Evolutionary conservation across 2,329 filamentous ascomycete species (phyloP), one percentile per base, ranked within the genome.

Genomic region (Pseudogymnoascus pannorum): DNA sequence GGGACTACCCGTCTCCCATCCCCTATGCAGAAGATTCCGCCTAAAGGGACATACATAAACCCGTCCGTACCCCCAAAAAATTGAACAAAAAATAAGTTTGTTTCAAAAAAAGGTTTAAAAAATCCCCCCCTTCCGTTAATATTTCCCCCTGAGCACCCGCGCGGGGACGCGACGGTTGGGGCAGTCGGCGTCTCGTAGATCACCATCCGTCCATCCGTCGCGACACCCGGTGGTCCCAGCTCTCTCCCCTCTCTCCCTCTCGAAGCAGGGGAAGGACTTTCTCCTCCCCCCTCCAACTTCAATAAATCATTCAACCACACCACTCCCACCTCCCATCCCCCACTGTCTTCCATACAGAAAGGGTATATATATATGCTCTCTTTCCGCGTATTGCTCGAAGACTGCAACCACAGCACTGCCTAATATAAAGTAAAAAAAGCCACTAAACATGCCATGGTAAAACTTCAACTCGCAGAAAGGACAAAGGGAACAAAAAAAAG

Each of bases 341-440:
- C 20, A 3, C 40, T 11, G 42, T 48, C 42, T 48, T 48, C 42
- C 42, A 48, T 26, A 8, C 40, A 44, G 42, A 48, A 48, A 48
- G 42, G 42, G 42, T 48, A 48, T 48, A 48, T 48, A 9, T 48
- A 48, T 26, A 48, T 48, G 42, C 42, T 8, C 40, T 44, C 22
- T 48, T 22, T 48, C 42, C 42, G 42, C 42, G 42, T 48, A 48
- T 48, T 48, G 42, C 42, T 48, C 42, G 42, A 48, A 48, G 42
- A 26, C 42, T 48, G 40, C 22, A 44, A 9, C 2, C 42, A 48
- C 42, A 24, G 40, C 40, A 24, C 40, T 44, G 40, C 40, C 40
- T 2, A n/a, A n/a, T n/a, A n/a, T n/a, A n/a, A n/a, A n/a, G n/a
- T n/a, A n/a, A n/a, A n/a, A n/a, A n/a, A n/a, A n/a, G n/a, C n/a